These are phyloP conservation scores for Capsicum rhomboideum DNA, from an alignment of 257 asterid genomes.

Conservation along the genomic window DNA sequence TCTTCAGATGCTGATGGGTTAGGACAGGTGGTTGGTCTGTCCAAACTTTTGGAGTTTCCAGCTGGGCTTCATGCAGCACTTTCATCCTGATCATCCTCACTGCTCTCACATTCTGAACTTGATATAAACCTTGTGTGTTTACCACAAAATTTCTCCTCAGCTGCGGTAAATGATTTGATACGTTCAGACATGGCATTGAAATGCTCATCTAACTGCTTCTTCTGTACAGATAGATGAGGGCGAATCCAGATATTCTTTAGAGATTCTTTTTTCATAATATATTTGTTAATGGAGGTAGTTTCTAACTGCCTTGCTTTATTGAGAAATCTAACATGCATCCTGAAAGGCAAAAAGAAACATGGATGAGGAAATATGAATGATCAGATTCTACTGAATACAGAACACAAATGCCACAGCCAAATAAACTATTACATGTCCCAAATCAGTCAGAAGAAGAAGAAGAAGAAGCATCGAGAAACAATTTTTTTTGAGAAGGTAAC, in stretches of 20 bases:
- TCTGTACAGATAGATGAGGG: slow-evolving; percentile 39
- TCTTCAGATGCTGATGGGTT: slow-evolving; percentile 92
- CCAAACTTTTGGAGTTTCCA: slow-evolving; percentile 29
- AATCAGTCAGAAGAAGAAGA: background rate
- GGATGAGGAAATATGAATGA: background rate
- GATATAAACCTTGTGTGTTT: slow-evolving; percentile 52
- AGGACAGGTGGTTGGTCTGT: slow-evolving; percentile 71
- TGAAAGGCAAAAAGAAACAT: slow-evolving; percentile 17
- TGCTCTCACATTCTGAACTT: slow-evolving; percentile 60
- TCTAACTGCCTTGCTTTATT: slow-evolving; percentile 38
- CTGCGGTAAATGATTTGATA: slow-evolving; percentile 39
- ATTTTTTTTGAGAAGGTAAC: too few species aligned
- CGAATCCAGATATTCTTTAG: slow-evolving; percentile 32
- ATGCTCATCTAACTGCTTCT: slow-evolving; percentile 59
- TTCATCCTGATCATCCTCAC: slow-evolving; percentile 26
- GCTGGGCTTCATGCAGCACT: slow-evolving; percentile 18
- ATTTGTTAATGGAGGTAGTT: slow-evolving; percentile 24
- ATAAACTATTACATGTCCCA: background rate
- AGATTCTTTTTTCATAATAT: slow-evolving; percentile 30
- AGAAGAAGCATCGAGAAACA: background rate
- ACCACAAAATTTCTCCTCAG: slow-evolving; percentile 38
- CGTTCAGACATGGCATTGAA: slow-evolving; percentile 52
- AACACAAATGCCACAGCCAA: background rate
- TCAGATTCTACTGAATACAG: background rate
- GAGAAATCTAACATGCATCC: slow-evolving; percentile 40